Evolutionary conservation across 805 yeast species (phyloP).

Genomic region (Saccharomycopsis synnaedendra): DNA sequence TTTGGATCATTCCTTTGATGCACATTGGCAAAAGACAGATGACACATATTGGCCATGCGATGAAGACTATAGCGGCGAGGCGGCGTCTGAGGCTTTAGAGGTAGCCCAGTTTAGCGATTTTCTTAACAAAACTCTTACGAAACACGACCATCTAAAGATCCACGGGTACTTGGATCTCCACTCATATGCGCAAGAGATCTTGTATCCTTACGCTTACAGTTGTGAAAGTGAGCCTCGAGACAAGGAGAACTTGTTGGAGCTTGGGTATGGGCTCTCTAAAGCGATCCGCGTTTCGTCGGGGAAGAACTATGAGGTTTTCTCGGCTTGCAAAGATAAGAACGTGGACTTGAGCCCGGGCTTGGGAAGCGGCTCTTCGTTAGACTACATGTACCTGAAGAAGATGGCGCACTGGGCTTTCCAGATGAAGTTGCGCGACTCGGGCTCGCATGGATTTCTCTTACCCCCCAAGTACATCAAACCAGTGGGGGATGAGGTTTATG

Average conservation of each 20-base stretch:
- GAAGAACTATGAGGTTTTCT: constrained; percentile 52
- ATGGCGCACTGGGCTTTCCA: constrained; percentile 80
- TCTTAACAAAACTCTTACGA: constrained; percentile 25
- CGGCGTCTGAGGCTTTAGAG: constrained; percentile 57
- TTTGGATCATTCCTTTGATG: constrained; percentile 75
- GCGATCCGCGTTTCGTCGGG: constrained; percentile 57
- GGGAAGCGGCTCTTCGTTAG: constrained; percentile 74
- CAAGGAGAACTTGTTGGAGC: constrained; percentile 66
- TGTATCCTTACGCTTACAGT: constrained; percentile 75
- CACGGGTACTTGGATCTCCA: constrained; percentile 76
- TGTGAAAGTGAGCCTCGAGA: constrained; percentile 68
- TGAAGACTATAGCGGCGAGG: constrained; percentile 73
- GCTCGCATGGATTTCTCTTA: constrained; percentile 70
- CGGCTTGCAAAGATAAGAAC: constrained; percentile 74
- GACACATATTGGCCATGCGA: constrained; percentile 52
- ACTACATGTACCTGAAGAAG: constrained; percentile 49
- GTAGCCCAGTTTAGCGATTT: constrained; percentile 37
- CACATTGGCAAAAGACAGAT: constrained; percentile 56
- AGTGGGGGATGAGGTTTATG: constrained; percentile 65
- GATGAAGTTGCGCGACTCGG: constrained; percentile 69
- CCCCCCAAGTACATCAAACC: constrained; percentile 63
- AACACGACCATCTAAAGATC: constrained; percentile 39
- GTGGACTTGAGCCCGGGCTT: constrained; percentile 61
- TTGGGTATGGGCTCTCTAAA: constrained; percentile 72
- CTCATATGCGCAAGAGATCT: constrained; percentile 73